Conservation (phyloP, 305 asterid species). For the Withania somnifera region DNA sequence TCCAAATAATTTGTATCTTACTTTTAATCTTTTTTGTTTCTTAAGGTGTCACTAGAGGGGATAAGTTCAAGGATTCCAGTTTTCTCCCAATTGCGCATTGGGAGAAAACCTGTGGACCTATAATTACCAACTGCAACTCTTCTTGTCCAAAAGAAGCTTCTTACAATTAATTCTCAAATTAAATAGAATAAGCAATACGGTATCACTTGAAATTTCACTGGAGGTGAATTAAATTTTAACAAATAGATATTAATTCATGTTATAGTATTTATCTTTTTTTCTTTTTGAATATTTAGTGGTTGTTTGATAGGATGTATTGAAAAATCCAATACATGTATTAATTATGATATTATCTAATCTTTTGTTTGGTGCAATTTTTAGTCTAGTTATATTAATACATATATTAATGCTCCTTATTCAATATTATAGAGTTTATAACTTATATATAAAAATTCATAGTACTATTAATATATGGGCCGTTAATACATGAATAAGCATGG, state of each 20-base stretch:
- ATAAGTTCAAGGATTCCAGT: not conserved
- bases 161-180: not conserved
- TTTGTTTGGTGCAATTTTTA: too few species aligned
- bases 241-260: not conserved
- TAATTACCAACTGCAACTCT: not conserved
- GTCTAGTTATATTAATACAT: too few species aligned
- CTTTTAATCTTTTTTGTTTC: not conserved
- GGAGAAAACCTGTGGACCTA: not conserved
- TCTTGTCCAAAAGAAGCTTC: not conserved
- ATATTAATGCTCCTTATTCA: too few species aligned
- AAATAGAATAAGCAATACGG: not conserved
- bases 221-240: not conserved
- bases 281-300: not conserved
- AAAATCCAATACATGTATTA: too few species aligned
- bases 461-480: too few species aligned
- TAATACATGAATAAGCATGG: too few species aligned
- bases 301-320: not conserved
- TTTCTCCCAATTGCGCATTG: not conserved
- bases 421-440: too few species aligned
- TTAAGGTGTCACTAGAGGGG: not conserved
- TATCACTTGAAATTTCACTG: not conserved
- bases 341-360: too few species aligned
- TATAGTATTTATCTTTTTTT: not conserved
- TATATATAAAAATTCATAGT: too few species aligned
- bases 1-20: not conserved